phyloP scores from a whole-genome alignment of 2,329 filamentous ascomycete species.

The Aureobasidium namibiae region DNA sequence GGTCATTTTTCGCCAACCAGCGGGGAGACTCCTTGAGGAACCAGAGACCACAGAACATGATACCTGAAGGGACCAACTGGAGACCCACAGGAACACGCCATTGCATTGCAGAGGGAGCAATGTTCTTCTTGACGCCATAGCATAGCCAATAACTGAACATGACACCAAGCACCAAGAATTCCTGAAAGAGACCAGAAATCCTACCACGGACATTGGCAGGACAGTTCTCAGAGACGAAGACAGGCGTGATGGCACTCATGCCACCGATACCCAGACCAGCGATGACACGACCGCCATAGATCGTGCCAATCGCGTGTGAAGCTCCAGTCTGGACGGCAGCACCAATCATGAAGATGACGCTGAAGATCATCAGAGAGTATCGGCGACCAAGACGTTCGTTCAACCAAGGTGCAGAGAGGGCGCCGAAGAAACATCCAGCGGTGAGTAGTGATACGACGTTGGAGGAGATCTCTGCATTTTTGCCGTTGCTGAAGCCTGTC shows the following conservation, averaged over 20 bases:
- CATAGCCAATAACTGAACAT: slow-evolving; percentile 40
- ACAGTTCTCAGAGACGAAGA: slow-evolving; percentile 53
- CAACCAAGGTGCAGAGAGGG: slow-evolving; percentile 47
- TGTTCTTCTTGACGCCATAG: slow-evolving; percentile 13
- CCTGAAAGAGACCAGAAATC: slow-evolving; percentile 51
- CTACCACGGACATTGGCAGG: slow-evolving; percentile 51
- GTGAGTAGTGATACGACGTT: slow-evolving; percentile 64
- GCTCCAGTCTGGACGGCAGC: slow-evolving; percentile 56
- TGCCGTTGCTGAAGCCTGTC: slow-evolving; percentile 40
- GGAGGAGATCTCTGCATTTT: slow-evolving; percentile 45
- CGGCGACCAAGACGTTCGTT: slow-evolving; percentile 51
- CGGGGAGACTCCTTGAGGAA: slow-evolving; percentile 50
- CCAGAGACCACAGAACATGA: slow-evolving; percentile 43
- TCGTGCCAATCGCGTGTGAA: slow-evolving; percentile 48
- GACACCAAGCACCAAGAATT: slow-evolving; percentile 45
- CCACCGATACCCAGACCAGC: slow-evolving; percentile 45
- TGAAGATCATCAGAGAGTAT: slow-evolving; percentile 46
- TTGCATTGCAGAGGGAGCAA: slow-evolving; percentile 16
- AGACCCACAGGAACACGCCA: slow-evolving; percentile 51
- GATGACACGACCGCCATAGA: slow-evolving; percentile 58
- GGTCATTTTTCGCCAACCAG: slow-evolving; percentile 58
- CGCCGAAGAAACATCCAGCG: slow-evolving; percentile 59
- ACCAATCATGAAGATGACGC: slow-evolving; percentile 51
- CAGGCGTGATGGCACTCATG: slow-evolving; percentile 49
- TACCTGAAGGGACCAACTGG: slow-evolving; percentile 53